Conservation (phyloP, 441 rosid species). For the Euphorbia schlechtendalii region DNA sequence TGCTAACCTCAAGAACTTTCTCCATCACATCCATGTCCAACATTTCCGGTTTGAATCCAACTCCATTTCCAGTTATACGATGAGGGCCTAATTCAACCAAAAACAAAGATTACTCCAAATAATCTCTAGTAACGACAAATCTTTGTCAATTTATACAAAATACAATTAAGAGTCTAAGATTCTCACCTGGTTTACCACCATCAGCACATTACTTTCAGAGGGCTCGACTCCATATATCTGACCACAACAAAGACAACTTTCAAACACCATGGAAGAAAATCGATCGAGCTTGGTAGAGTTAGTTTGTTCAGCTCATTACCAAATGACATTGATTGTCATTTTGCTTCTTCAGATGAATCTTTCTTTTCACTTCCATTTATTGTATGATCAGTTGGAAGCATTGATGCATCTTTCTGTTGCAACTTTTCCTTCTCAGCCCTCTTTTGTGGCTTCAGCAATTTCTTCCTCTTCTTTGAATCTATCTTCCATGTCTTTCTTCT, state of each 20-base stretch:
- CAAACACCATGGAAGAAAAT: slow-evolving; percentile 5
- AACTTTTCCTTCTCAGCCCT: slow-evolving; percentile 74
- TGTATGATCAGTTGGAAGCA: slow-evolving; percentile 43
- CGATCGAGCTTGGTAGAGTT: too few species aligned
- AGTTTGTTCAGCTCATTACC: too few species aligned
- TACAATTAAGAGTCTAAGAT: too few species aligned
- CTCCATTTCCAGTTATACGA: slow-evolving; percentile 85
- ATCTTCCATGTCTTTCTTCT: slow-evolving; percentile 78
- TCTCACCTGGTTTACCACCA: slow-evolving; percentile 89
- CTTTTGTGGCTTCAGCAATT: slow-evolving; percentile 69
- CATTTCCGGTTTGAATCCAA: slow-evolving; percentile 92
- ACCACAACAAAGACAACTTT: slow-evolving; percentile 4
- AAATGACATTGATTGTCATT: too few species aligned
- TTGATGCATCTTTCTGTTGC: slow-evolving; percentile 54
- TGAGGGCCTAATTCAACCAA: slow-evolving; percentile 67
- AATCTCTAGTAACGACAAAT: neutral
- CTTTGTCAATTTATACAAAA: too few species aligned
- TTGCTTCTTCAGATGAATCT: slow-evolving; percentile 29
- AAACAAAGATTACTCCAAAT: neutral
- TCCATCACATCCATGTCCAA: slow-evolving; percentile 97
- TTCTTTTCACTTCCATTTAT: slow-evolving; percentile 40
- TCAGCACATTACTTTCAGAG: slow-evolving; percentile 77
- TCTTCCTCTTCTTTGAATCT: slow-evolving; percentile 77
- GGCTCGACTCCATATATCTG: slow-evolving; percentile 96
- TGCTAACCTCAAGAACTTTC: slow-evolving; percentile 75